Base-by-base conservation (phyloP, 2,329 filamentous ascomycete genomes). In the Fusarium ambrosium region DNA sequence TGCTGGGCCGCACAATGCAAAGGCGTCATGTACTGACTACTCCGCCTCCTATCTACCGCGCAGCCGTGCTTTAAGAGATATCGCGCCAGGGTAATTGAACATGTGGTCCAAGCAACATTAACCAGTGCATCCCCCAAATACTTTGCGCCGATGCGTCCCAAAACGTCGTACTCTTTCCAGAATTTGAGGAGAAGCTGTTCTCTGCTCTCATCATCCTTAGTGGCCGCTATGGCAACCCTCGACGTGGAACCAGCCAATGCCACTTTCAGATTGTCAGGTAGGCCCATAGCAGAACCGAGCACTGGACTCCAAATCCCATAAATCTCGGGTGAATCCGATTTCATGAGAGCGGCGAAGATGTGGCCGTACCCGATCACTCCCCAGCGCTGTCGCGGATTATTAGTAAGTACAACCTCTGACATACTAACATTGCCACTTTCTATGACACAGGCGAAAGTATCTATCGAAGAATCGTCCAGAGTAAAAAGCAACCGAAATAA, bases 381-480 rank as follows among this genome's bases (percentile, higher is more conserved):
- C 24, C 22, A 24, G 22, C 22, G 22, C 4, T 24, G 24, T 24
- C 4, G 24, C 27, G n/a, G 10, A 20, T 14, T 14, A 6, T 24
- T 24, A 5, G 24, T 9, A 16, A 56, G 6, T 6, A 56, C 2
- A 7, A 34, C 5, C 53, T 56, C 7, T 10, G 53, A 56, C 13
- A 20, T 2, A 4, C 2, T 22, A 13, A 22, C 4, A 1, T 34
- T 56, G n/a, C 53, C 53, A 36, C 29, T 56, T 20, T 22, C 0
- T 36, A 56, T 34, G n/a, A 3, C 29, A 2, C 0, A 4, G 51
- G 5, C 5, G 18, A 27, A 53, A 53, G 11, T 0, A 4, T 3
- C 4, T 18, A 0, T 1, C 6, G 8, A n/a, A 27, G 0, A 13
- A n/a, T 13, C 29, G 22, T n/a, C 4, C 0, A 11, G 24, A 1